Base-by-base conservation (phyloP, 257 asterid species). In the Orobanche coerulescens region DNA sequence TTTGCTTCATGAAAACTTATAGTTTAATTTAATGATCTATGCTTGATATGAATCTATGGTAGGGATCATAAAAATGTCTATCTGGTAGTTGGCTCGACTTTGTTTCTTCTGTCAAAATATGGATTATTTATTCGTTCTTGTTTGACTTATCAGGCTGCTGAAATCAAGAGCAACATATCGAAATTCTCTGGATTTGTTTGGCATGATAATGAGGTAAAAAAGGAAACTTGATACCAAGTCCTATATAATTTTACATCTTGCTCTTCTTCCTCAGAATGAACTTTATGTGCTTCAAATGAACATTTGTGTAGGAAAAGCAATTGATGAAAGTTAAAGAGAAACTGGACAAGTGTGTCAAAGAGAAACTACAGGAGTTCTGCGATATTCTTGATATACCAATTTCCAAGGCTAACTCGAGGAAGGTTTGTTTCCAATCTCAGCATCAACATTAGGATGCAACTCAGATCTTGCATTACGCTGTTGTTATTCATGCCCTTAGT, bases 161-260 rank as follows among this genome's bases (percentile, higher is more conserved):
- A 84, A 75, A 54, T 87, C 65, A 93, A 84, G 81, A 73, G 25
- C 73, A 83, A 93, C 53, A 78, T 93, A 26, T 84, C 85, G 36
- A 84, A 84, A 61, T 93, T 89, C 79, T 93, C 99, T 64, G 97
- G 99, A 53, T 83, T 87, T 24, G 95, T 87, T 49, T 93, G 96
- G 95, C 92, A 75, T 80, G 92, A 71, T 53, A 79, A 93, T 62
- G 94, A 86, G 94, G 99, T 90, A 73, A 51, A 61, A 22, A 7
- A 1, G 13, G 26, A 12, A 58, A 31, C 55, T 69, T 47, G 3
- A 37, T 19, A 49, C 16, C 42, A 42, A 40, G 47, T 39, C 40
- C 56, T 43, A n/a, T 54, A 14, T 30, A 24, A 20, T 57, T 49
- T 40, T 20, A 16, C 25, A 46, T 22, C 61, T 36, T 44, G 53